phyloP scores from a whole-genome alignment of 768 basidiomycete genomes.

The Gloeostereum incarnatum region DNA sequence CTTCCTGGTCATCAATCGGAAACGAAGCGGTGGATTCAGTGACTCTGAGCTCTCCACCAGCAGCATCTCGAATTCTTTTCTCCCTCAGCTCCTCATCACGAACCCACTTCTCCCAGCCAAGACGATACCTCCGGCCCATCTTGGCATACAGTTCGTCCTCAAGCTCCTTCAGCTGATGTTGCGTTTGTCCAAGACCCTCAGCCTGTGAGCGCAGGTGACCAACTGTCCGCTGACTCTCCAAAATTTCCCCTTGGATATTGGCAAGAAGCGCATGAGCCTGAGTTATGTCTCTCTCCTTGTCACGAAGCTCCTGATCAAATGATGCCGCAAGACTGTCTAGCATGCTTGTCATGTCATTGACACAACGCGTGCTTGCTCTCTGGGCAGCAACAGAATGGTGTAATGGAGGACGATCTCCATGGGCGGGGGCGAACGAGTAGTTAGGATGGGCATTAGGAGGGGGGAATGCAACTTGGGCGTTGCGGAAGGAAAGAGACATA shows the following conservation, averaged over 20 bases:
- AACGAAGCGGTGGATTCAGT: slow-evolving; percentile 36
- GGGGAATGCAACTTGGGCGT: slow-evolving; percentile 53
- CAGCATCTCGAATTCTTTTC: slow-evolving; percentile 50
- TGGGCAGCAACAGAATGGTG: slow-evolving; percentile 84
- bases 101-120: slow-evolving; percentile 93
- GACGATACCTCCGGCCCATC: slow-evolving; percentile 74
- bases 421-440: slow-evolving; percentile 36
- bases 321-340: slow-evolving; percentile 82
- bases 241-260: slow-evolving; percentile 85
- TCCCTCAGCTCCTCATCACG: slow-evolving; percentile 79
- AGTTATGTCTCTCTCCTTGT: slow-evolving; percentile 84
- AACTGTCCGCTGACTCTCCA: slow-evolving; percentile 74
- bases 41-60: slow-evolving; percentile 45
- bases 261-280: slow-evolving; percentile 83
- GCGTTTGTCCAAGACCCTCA: slow-evolving; percentile 53
- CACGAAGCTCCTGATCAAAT: slow-evolving; percentile 86
- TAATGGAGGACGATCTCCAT: slow-evolving; percentile 61
- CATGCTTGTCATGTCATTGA: slow-evolving; percentile 79
- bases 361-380: slow-evolving; percentile 74
- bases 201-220: slow-evolving; percentile 60
- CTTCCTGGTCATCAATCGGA: slow-evolving; percentile 36
- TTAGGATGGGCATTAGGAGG: slow-evolving; percentile 28
- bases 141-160: slow-evolving; percentile 60
- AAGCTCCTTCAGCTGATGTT: slow-evolving; percentile 46
- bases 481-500: slow-evolving; percentile 63